Percentiles rank a stretch among this genome's conserved stretches.
These are phyloP conservation scores for Calonectria naviculata DNA, from an alignment of 2,329 filamentous ascomycete genomes.

Conservation along the genomic window DNA sequence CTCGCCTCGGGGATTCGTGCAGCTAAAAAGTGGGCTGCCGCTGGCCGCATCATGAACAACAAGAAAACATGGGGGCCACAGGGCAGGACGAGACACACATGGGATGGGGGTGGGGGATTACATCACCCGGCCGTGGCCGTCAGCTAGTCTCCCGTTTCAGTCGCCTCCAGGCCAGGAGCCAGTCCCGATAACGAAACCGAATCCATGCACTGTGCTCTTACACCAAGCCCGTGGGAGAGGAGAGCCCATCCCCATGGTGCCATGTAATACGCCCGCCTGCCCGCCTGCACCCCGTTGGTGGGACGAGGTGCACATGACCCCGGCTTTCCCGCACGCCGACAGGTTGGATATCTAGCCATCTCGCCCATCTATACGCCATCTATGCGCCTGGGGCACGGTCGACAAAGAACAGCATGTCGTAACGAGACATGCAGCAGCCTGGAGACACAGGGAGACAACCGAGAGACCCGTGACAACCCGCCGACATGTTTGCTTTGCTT, in stretches of 20 bases:
- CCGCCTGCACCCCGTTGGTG: too few relatives aligned
- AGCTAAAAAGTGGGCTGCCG: not conserved
- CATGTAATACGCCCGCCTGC: not conserved
- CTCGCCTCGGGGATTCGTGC: not conserved
- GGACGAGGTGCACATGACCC: constrained; percentile 14
- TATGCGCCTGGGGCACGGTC: not conserved
- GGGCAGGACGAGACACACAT: not conserved
- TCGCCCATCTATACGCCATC: too few relatives aligned
- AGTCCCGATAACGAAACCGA: not conserved
- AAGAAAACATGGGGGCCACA: not conserved
- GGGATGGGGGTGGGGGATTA: constrained; percentile 11
- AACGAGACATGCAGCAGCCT: not conserved
- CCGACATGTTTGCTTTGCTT: too few relatives aligned
- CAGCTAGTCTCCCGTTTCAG: constrained; percentile 6
- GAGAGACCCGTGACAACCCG: not conserved
- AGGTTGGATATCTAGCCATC: not conserved
- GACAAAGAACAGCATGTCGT: not conserved
- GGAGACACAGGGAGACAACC: not conserved
- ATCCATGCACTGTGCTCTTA: constrained; percentile 7
- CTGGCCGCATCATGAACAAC: not conserved
- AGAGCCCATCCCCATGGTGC: too few relatives aligned
- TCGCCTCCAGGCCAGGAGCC: not conserved
- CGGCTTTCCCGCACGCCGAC: not conserved
- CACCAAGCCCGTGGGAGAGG: not conserved
- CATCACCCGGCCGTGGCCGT: constrained; percentile 17